Evolutionary conservation across 1,284 basidiomycete genomes (phyloP), one percentile per base, ranked within the genome.

Genomic region (Exsudoporus floridanus): DNA sequence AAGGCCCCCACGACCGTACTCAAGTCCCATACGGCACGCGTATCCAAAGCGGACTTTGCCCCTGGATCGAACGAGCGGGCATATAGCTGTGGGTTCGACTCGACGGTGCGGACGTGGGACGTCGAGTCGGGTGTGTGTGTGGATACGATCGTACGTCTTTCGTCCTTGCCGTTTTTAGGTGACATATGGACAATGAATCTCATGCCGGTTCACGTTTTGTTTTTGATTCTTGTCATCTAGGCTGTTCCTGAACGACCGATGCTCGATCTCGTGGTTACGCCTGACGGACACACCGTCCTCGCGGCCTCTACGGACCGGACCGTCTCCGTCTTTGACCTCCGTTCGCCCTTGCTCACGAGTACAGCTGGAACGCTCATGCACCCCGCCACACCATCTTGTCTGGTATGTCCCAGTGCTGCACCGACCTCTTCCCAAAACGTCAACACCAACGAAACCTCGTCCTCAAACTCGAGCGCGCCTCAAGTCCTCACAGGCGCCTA

Each of bases 401-500:
- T 95, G 18, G 76, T 79, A 69, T 81, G 14, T 74, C 84, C 61
- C 4, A 57, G 31, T 8, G n/a, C 36, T 0, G 23, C 23, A 23
- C 23, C 23, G 23, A 23, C 23, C 3, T 23, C 5, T 23, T 23
- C 23, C 23, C 23, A 23, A 23, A 23, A 23, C 23, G 1, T 21
- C 45, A 16, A 46, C 34, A 8, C 10, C 27, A 31, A 38, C 16
- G 21, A 16, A 4, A 13, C 30, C 2, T 3, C n/a, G 3, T 12
- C n/a, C 4, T 5, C 37, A n/a, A 21, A 7, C 2, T 1, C 18
- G 27, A 35, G 30, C 7, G 33, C 38, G 9, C 27, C 35, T 0
- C 90, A 92, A 58, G 76, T 94, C 18, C 77, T 89, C 8, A 89
- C 84, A 1, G 94, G 91, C 2, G 85, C 87, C 0, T 94, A 94